Percentiles rank a stretch among this genome's conserved stretches.
phyloP scores from a whole-genome alignment of 2,329 filamentous ascomycete genomes.

The Pseudocercospora cruenta region DNA sequence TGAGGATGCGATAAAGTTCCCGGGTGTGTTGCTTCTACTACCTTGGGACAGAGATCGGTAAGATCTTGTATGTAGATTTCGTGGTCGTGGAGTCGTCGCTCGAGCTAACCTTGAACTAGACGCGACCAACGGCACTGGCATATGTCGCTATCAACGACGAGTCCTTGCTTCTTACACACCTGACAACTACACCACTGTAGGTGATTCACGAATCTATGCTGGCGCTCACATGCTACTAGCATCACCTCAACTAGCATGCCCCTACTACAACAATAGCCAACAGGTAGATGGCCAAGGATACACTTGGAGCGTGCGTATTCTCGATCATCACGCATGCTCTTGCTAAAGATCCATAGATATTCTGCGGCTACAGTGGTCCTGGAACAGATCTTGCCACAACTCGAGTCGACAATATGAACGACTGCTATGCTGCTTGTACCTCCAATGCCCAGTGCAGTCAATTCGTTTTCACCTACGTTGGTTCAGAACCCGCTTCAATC shows the following conservation, averaged over 20 bases:
- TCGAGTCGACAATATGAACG: background rate
- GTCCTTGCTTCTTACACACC: background rate
- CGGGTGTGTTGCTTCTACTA: conserved; percentile 21
- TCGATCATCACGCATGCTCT: background rate
- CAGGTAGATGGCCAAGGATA: conserved; percentile 1
- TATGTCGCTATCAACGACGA: conserved; percentile 6
- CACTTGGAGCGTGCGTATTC: background rate
- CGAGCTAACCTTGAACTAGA: background rate
- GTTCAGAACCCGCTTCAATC: background rate
- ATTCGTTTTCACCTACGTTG: conserved; percentile 2
- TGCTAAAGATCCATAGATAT: background rate
- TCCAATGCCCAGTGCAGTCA: background rate
- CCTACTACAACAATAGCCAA: conserved; percentile 3
- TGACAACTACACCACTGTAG: background rate
- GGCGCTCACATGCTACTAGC: background rate
- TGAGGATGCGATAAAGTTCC: conserved; percentile 22
- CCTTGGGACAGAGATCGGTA: conserved; percentile 12
- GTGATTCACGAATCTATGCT: background rate
- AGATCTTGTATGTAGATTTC: background rate
- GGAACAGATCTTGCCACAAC: background rate
- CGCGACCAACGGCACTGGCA: conserved; percentile 13
- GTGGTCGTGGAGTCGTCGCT: background rate
- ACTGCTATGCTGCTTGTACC: conserved; percentile 8
- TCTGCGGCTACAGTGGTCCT: background rate
- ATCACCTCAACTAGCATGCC: background rate